These are phyloP conservation scores for Triticum urartu DNA, from an alignment of 176 grass and related monocot species.

Conservation along the genomic window DNA sequence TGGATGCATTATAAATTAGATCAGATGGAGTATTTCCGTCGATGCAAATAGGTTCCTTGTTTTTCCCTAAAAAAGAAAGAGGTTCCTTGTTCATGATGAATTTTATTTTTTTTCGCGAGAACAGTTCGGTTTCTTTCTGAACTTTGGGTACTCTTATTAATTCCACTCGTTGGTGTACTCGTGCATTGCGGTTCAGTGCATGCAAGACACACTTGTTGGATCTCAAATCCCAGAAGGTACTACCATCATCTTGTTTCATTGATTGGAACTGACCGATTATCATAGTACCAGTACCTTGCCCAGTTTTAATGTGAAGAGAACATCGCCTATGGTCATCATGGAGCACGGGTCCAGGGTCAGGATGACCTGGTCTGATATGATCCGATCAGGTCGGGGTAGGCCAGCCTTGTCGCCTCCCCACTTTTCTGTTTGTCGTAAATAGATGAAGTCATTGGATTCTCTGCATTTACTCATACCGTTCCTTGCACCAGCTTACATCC, in stretches of 20 bases:
- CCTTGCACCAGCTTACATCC: neutral
- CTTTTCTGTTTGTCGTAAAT: neutral
- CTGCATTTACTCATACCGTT: neutral
- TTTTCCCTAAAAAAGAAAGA: no score
- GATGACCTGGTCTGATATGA: neutral
- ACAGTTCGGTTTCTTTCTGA: no score
- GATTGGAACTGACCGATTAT: neutral
- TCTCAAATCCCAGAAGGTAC: neutral
- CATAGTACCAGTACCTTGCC: neutral
- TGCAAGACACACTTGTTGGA: neutral
- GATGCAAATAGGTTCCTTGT: no score
- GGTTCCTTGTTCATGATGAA: no score
- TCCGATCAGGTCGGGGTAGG: neutral
- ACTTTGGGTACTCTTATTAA: no score
- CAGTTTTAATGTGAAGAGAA: neutral
- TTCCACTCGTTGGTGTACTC: no score
- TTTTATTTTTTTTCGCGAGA: no score
- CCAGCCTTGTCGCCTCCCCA: neutral
- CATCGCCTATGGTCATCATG: neutral
- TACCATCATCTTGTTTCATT: neutral
- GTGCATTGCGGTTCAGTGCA: no score
- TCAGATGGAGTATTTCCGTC: no score
- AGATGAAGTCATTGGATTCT: neutral
- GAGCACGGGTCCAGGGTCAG: neutral
- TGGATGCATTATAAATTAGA: no score